These are phyloP conservation scores for Porcisia hertigi DNA, from an alignment of 208 protist genomes.

Conservation along the genomic window DNA sequence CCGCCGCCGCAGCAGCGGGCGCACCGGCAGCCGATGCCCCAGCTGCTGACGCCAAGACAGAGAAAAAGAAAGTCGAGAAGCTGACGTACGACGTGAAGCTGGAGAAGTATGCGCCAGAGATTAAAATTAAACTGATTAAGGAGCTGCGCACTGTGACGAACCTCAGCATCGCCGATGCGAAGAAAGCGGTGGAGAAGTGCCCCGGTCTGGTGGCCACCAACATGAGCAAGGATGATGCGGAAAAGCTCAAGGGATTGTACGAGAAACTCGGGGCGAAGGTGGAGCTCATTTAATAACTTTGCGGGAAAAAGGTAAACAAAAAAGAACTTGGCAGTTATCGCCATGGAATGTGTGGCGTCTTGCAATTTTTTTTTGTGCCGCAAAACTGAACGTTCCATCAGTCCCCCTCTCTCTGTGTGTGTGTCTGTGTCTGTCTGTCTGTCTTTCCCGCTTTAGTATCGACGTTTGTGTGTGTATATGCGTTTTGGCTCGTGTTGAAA, in stretches of 20 bases:
- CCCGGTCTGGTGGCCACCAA: slow-evolving; percentile 88
- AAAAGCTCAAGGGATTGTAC: slow-evolving; percentile 89
- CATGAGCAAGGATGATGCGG: slow-evolving; percentile 84
- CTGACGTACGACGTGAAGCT: slow-evolving; percentile 88
- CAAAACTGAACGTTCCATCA: too few species aligned
- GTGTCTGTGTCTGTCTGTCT: background rate
- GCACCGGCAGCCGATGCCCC: slow-evolving; percentile 35
- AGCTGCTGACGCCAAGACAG: slow-evolving; percentile 64
- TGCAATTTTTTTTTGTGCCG: background rate
- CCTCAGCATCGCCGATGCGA: slow-evolving; percentile 86
- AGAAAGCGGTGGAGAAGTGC: slow-evolving; percentile 90
- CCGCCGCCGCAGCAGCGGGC: slow-evolving; percentile 27
- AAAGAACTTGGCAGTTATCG: background rate
- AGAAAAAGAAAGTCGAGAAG: slow-evolving; percentile 93
- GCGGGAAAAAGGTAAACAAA: background rate
- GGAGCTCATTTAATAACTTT: slow-evolving; percentile 68
- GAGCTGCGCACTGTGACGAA: slow-evolving; percentile 87
- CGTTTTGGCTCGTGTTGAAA: background rate
- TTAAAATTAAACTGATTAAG: slow-evolving; percentile 93
- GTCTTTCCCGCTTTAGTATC: background rate
- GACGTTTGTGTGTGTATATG: background rate
- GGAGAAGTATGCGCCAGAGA: slow-evolving; percentile 77
- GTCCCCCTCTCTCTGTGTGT: background rate
- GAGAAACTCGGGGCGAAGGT: slow-evolving; percentile 90
- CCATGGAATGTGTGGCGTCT: background rate